Evolutionary conservation across 2,329 filamentous ascomycete species (phyloP), one percentile per base, ranked within the genome.

Genomic region (Dothistroma pini): DNA sequence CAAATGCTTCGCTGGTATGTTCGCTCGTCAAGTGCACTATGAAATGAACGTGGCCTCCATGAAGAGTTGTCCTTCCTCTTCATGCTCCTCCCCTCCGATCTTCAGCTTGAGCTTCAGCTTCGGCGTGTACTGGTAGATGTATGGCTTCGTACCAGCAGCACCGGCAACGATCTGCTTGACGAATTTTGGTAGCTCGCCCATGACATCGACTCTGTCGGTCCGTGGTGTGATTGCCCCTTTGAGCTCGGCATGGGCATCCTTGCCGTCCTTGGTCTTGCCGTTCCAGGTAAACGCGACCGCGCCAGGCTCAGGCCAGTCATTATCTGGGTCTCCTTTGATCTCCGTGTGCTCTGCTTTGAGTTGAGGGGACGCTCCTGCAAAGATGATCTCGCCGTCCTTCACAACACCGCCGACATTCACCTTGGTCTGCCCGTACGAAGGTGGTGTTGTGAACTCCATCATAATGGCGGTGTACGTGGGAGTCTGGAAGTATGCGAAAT

Each of bases 31-130:
- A 8, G 35, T 25, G 29, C 29, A 25, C 63, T 64, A 73, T n/a
- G 89, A 92, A 77, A 99, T 96, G 80, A 97, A 99, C n/a, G 93
- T 97, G 2, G 95, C 92, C 79, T 99, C 95, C 60, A 85, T 86
- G 78, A 96, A 96, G 58, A 96, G 78, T 52, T 78, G 80, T 53
- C 95, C 95, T 72, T 92, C 81, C 76, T 97, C 93, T 19, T 83
- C 81, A 63, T 87, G 84, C 70, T 93, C 89, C 70, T 90, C 83
- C 61, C 92, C 92, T 54, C 90, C 92, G 65, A 93, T 83, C 77
- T 93, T 95, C 69, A 99, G 72, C 81, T 95, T 93, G 68, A 99
- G 79, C 16, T 84, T 85, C 60, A 91, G 82, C 71, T 85, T 85
- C 60, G 90, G 89, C 19, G 82, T 83, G 77, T 88, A 97, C 89